A percentile compares a stretch with the other conserved stretches of the same genome.
These are phyloP conservation scores for Circinella umbellata DNA, from an alignment of 371 early-diverging fungal genomes.

Conservation along the genomic window DNA sequence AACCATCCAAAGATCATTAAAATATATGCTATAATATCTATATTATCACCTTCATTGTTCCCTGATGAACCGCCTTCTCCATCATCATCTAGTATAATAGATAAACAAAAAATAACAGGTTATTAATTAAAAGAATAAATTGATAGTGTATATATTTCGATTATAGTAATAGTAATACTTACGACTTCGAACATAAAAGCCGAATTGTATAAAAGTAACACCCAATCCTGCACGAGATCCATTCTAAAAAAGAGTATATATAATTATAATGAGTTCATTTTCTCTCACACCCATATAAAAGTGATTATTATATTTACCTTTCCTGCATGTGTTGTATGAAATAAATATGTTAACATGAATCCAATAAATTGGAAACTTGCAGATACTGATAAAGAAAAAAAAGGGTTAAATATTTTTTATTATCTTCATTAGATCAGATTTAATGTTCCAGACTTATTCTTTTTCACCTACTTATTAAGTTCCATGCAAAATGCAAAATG, in stretches of 20 bases:
- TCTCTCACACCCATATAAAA: not conserved
- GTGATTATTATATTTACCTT: slow-evolving; percentile 38
- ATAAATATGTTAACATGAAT: slow-evolving; percentile 69
- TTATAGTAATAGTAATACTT: slow-evolving; percentile 9
- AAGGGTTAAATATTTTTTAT: not conserved
- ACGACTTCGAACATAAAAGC: slow-evolving; percentile 53
- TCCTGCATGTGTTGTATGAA: slow-evolving; percentile 52
- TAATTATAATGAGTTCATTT: not conserved
- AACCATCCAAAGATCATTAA: slow-evolving; percentile 64
- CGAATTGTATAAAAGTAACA: slow-evolving; percentile 55
- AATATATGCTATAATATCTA: slow-evolving; percentile 40
- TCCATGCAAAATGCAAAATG: slow-evolving; percentile 62
- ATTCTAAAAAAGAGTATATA: slow-evolving; percentile 15
- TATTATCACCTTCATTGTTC: slow-evolving; percentile 18
- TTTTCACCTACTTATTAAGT: slow-evolving; percentile 50
- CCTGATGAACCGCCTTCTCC: slow-evolving; percentile 6
- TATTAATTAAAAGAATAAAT: not conserved
- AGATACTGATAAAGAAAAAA: slow-evolving; percentile 46
- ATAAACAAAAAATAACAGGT: not conserved
- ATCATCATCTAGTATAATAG: slow-evolving; percentile 14
- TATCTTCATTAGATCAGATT: no score
- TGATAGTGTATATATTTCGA: not conserved
- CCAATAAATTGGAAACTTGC: slow-evolving; percentile 73
- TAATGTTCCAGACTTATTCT: not conserved
- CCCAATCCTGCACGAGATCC: slow-evolving; percentile 66